phyloP scores from a whole-genome alignment of 2,329 filamentous ascomycete species.

The Phialocephala subalpina region DNA sequence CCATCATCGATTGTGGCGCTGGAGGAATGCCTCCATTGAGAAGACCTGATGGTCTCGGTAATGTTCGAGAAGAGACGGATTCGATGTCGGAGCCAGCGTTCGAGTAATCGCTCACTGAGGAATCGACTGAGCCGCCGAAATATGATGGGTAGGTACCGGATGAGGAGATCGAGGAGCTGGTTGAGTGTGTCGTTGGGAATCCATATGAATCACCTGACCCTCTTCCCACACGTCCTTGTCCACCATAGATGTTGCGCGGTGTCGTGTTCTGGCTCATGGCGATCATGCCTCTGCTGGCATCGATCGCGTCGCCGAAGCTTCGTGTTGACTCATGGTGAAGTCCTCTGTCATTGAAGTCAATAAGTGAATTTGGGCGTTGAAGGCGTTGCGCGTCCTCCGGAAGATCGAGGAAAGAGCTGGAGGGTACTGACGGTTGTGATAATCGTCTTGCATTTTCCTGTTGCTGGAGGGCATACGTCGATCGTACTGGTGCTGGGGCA shows the following conservation, averaged over 20 bases:
- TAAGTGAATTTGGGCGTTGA: slow-evolving; percentile 66
- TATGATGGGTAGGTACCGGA: slow-evolving; percentile 83
- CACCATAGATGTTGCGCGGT: slow-evolving; percentile 87
- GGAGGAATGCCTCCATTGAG: slow-evolving; percentile 72
- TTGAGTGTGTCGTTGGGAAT: slow-evolving; percentile 85
- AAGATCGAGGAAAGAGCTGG: slow-evolving; percentile 53
- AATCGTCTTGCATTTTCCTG: slow-evolving; percentile 68
- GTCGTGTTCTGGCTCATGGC: slow-evolving; percentile 97
- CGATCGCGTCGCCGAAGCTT: slow-evolving; percentile 87
- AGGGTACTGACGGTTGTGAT: slow-evolving; percentile 83
- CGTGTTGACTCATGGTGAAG: slow-evolving; percentile 65
- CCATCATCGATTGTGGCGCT: slow-evolving; percentile 97
- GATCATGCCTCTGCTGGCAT: slow-evolving; percentile 93
- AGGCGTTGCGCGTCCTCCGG: slow-evolving; percentile 37
- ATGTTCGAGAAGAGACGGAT: slow-evolving; percentile 79
- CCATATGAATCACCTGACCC: slow-evolving; percentile 88
- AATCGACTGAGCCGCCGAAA: slow-evolving; percentile 85
- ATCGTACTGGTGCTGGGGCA: slow-evolving; percentile 68
- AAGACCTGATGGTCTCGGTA: slow-evolving; percentile 78
- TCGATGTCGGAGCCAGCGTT: slow-evolving; percentile 89
- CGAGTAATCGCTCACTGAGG: slow-evolving; percentile 91
- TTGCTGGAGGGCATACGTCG: slow-evolving; percentile 62
- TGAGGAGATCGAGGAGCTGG: slow-evolving; percentile 90
- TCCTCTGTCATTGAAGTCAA: slow-evolving; percentile 69
- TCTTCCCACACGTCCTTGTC: slow-evolving; percentile 65